Base-by-base conservation (phyloP, 176 grass and related monocot genomes). In the Echinochloa phyllopogon region DNA sequence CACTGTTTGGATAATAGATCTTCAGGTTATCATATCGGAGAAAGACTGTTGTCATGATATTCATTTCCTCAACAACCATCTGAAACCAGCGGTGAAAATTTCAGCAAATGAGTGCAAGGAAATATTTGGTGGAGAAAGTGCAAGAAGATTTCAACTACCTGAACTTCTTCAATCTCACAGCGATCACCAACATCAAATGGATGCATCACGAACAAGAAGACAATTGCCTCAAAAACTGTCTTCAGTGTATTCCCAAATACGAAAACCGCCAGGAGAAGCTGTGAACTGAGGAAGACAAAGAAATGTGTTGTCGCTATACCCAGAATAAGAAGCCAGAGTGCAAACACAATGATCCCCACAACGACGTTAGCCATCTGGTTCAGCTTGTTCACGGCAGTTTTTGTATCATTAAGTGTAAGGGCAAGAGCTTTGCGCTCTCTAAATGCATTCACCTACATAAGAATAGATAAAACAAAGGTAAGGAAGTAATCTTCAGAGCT, bases 201-300 rank as follows among this genome's bases (percentile, higher is more conserved):
- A 84, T 94, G 92, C 88, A 91, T 91, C 65, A 89, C 89, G 1
- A 94, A 91, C 17, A 94, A 58, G 72, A 94, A 94, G 6, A 94
- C 64, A 20, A 94, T 94, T 4, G 89, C 83, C 65, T 94, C 92
- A 68, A 94, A 94, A 15, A 91, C n/a, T 45, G 86, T 91, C 80
- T 94, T 94, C 75, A 90, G 70, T 43, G 92, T 91, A 45, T 94
- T 94, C 48, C 92, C 92, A 89, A 94, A 94, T n/a, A 94, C 53
- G 4, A 94, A 94, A 79, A 85, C 92, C n/a, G 86, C 92, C 64
- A 91, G 58, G 21, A 94, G 82, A 64, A 94, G 80, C 69, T 94
- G 92, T 29, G 92, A 94, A 79, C 86, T 77, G 69, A 94, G 67
- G 69, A 94, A 86, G 67, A 86, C 78, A 38, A 91, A 90, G 78